Percentiles rank a stretch among this genome's conserved stretches.
These are phyloP conservation scores for Globisporangium spiculum DNA, from an alignment of 352 stramenopile genomes.

Conservation along the genomic window DNA sequence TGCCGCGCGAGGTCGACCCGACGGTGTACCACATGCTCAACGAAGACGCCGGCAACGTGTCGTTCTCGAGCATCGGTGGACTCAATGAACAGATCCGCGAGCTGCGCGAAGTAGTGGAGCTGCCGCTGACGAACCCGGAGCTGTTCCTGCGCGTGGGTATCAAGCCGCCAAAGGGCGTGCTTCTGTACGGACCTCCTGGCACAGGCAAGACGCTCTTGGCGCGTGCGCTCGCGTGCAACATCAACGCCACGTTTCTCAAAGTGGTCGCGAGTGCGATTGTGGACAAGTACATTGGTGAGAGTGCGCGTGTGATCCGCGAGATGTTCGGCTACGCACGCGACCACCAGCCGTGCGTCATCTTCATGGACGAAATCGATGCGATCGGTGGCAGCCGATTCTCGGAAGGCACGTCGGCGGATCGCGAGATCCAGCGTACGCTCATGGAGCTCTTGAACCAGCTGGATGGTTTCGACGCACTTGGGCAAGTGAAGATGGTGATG, in stretches of 20 bases:
- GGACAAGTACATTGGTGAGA: constrained; percentile 99
- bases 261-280: constrained; percentile 99
- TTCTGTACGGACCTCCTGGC: constrained; percentile 98
- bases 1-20: constrained; percentile 98
- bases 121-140: constrained; percentile 99
- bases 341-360: constrained; percentile 99
- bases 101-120: constrained; percentile 95
- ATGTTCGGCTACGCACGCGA: constrained; percentile 98
- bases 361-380: constrained; percentile 99
- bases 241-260: constrained; percentile 99
- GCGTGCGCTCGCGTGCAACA: constrained; percentile 97
- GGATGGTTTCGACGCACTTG: constrained; percentile 99
- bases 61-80: constrained; percentile 97
- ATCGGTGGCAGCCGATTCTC: constrained; percentile 98
- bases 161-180: constrained; percentile 97
- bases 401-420: constrained; percentile 94
- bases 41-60: constrained; percentile 96
- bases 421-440: constrained; percentile 99
- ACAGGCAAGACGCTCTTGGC: constrained; percentile 99
- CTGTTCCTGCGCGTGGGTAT: constrained; percentile 98
- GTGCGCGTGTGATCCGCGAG: constrained; percentile 98
- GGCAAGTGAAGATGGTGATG: constrained; percentile 99
- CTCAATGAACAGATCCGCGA: constrained; percentile 99
- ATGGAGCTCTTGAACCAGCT: constrained; percentile 99
- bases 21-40: constrained; percentile 99